phyloP scores from a whole-genome alignment of 2,329 filamentous ascomycete genomes.

The Ascocoryne sarcoides region DNA sequence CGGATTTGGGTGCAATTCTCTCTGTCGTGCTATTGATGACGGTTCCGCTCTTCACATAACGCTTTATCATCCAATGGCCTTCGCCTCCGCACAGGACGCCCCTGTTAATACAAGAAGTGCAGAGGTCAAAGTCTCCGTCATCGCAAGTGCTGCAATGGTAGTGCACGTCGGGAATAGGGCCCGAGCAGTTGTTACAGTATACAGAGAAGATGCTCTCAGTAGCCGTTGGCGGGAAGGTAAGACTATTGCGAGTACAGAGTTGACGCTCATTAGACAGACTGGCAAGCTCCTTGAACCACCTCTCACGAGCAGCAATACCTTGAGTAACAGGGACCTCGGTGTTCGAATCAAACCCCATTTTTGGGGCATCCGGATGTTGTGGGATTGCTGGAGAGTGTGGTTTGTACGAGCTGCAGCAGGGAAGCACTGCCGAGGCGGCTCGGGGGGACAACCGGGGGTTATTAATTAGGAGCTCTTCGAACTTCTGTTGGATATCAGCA shows the following conservation, averaged over 20 bases:
- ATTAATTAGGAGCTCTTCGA: slow-evolving; percentile 24
- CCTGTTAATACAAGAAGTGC: slow-evolving; percentile 64
- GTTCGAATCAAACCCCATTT: slow-evolving; percentile 14
- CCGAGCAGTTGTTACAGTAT: slow-evolving; percentile 87
- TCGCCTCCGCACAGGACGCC: slow-evolving; percentile 71
- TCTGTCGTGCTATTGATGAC: slow-evolving; percentile 83
- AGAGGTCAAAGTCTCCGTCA: slow-evolving; percentile 89
- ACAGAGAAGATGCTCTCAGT: slow-evolving; percentile 57
- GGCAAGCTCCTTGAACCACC: slow-evolving; percentile 28
- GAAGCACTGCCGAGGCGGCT: slow-evolving; percentile 4
- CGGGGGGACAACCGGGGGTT: slow-evolving; percentile 9
- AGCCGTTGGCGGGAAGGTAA: slow-evolving; percentile 3
- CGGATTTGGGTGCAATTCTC: slow-evolving; percentile 53
- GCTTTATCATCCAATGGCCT: slow-evolving; percentile 91
- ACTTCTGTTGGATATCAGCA: slow-evolving; percentile 22
- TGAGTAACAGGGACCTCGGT: slow-evolving; percentile 21
- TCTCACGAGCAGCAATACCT: slow-evolving; percentile 25
- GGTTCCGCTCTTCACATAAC: slow-evolving; percentile 66
- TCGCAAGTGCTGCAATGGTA: slow-evolving; percentile 95
- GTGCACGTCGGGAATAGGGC: slow-evolving; percentile 69
- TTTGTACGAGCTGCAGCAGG: slow-evolving; percentile 9
- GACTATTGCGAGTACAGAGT: slow-evolving; percentile 6
- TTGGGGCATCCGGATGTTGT: slow-evolving; percentile 10
- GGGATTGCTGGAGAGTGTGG: slow-evolving; percentile 5
- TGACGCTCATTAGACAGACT: slow-evolving; percentile 23